phyloP scores from a whole-genome alignment of 1,139 yeast species.

The Geotrichum citri-aurantii region DNA sequence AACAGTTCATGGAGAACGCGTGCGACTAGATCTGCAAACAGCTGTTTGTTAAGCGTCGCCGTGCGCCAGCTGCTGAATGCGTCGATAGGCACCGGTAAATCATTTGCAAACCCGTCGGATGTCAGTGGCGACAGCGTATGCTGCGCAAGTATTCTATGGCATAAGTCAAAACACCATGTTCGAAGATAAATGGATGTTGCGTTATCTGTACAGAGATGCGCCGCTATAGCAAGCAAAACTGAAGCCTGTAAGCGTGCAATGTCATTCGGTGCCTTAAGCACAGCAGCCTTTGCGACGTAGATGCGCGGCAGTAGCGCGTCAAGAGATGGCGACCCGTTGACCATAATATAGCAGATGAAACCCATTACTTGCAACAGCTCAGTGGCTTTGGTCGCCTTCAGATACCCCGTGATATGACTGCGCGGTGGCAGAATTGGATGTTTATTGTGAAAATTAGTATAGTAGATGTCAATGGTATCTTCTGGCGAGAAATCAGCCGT shows the following conservation, averaged over 20 bases:
- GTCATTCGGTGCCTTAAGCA: conserved; percentile 17
- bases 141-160: conserved; percentile 7
- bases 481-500: conserved; percentile 5
- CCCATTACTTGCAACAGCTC: conserved; percentile 17
- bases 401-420: conserved; percentile 4
- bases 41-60: conserved; percentile 1
- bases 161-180: conserved; percentile 16
- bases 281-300: conserved; percentile 1
- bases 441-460: conserved; percentile 15
- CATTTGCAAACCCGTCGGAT: not conserved
- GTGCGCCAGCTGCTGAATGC: conserved; percentile 15
- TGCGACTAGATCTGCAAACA: conserved; percentile 8
- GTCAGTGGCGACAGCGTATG: conserved; percentile 2
- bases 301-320: conserved; percentile 13
- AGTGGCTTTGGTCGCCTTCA: conserved; percentile 2
- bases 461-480: conserved; percentile 15
- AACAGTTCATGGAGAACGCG: conserved; percentile 15
- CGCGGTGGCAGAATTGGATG: conserved; percentile 18
- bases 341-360: conserved; percentile 6
- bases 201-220: conserved; percentile 18
- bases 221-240: conserved; percentile 10
- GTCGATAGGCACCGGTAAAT: conserved; percentile 14
- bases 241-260: conserved; percentile 16
- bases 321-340: conserved; percentile 2
- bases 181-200: conserved; percentile 15